Evolutionary conservation across 2,329 filamentous ascomycete species (phyloP).

Genomic region (Apiospora kogelbergensis): DNA sequence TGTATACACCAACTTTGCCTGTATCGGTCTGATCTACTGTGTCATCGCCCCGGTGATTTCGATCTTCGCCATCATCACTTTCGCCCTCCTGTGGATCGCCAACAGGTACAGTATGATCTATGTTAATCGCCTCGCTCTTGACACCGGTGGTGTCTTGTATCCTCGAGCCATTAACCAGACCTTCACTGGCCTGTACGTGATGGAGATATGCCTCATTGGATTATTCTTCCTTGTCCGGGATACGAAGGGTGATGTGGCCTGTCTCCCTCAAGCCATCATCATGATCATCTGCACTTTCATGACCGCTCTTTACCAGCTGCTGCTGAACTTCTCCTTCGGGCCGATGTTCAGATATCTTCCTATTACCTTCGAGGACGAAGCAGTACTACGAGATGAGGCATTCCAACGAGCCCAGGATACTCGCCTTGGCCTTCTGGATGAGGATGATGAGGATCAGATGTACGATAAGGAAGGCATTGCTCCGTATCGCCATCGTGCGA

Average conservation of each 20-base stretch:
- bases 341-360: constrained; percentile 88
- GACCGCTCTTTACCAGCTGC: constrained; percentile 74
- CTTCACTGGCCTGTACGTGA: constrained; percentile 91
- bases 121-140: constrained; percentile 82
- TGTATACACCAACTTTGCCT: constrained; percentile 94
- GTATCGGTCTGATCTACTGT: constrained; percentile 86
- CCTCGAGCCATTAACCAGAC: constrained; percentile 92
- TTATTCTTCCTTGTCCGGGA: constrained; percentile 80
- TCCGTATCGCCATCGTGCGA: constrained; percentile 43
- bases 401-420: constrained; percentile 78
- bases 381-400: constrained; percentile 83
- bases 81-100: constrained; percentile 87
- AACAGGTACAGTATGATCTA: constrained; percentile 98
- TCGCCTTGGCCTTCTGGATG: constrained; percentile 60
- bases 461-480: constrained; percentile 41
- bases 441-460: constrained; percentile 49
- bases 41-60: constrained; percentile 88
- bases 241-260: constrained; percentile 51
- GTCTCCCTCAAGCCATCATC: constrained; percentile 74
- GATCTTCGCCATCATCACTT: constrained; percentile 90
- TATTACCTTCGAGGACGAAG: constrained; percentile 94
- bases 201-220: constrained; percentile 88
- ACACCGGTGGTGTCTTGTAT: constrained; percentile 91
- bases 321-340: constrained; percentile 80
- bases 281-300: constrained; percentile 77